phyloP scores from a whole-genome alignment of 768 basidiomycete species.

The Psilocybe tampanensis region DNA sequence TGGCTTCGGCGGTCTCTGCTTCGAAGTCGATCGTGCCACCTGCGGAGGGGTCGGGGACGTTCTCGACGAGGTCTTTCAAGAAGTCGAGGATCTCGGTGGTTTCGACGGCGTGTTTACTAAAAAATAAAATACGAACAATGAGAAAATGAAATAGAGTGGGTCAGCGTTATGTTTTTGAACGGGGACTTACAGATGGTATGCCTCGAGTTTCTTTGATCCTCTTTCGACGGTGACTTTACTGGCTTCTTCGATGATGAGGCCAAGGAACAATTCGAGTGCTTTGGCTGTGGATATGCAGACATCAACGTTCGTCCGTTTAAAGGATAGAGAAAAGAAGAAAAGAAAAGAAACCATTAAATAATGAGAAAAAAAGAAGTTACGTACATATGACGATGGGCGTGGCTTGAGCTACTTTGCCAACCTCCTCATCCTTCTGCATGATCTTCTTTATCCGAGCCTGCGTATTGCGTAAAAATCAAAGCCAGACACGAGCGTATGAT shows the following conservation, averaged over 20 bases:
- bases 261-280: conserved; percentile 90
- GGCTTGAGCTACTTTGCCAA: conserved; percentile 96
- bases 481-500: no score
- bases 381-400: conserved; percentile 96
- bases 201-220: conserved; percentile 87
- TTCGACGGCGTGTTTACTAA: conserved; percentile 90
- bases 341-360: no score
- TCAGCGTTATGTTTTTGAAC: not conserved
- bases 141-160: not conserved
- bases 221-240: conserved; percentile 77
- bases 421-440: conserved; percentile 99
- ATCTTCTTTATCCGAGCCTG: conserved; percentile 99
- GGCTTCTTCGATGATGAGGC: conserved; percentile 79
- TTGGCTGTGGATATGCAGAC: conserved; percentile 62
- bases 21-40: conserved; percentile 80
- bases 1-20: conserved; percentile 54
- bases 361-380: no score
- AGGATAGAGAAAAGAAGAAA: no score
- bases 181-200: conserved; percentile 84
- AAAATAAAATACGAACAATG: no score
- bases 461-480: not conserved
- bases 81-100: conserved; percentile 91
- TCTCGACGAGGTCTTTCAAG: conserved; percentile 87
- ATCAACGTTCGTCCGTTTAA: no score
- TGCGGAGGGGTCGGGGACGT: conserved; percentile 84